Conservation (phyloP, 2,329 filamentous ascomycete genomes). For the Escovopsis weberi region DNA sequence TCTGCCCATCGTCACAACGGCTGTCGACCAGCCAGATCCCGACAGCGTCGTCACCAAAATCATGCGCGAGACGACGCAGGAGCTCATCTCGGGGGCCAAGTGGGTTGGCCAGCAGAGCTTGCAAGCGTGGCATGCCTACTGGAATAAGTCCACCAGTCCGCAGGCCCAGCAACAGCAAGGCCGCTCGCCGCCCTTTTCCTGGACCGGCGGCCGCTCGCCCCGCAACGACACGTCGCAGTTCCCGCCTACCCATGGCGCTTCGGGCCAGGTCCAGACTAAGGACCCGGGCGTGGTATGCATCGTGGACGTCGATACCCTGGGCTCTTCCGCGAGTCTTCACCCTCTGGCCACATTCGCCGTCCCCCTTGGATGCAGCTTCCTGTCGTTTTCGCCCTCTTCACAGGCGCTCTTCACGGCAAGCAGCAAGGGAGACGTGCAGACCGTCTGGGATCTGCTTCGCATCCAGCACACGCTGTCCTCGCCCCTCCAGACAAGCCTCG, state of each 20-base stretch:
- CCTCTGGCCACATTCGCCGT: slow-evolving; percentile 58
- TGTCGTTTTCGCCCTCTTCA: slow-evolving; percentile 64
- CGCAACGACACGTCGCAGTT: slow-evolving; percentile 42
- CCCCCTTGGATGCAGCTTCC: slow-evolving; percentile 62
- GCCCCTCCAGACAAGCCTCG: slow-evolving; percentile 35
- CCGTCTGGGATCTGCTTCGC: slow-evolving; percentile 64
- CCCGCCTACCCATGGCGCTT: slow-evolving; percentile 58
- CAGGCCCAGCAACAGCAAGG: slow-evolving; percentile 20
- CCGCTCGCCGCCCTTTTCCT: slow-evolving; percentile 33
- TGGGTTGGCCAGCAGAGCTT: slow-evolving; percentile 66
- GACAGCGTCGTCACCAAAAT: slow-evolving; percentile 63
- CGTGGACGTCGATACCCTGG: slow-evolving; percentile 51
- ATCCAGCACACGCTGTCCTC: slow-evolving; percentile 49
- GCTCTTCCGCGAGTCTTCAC: slow-evolving; percentile 35
- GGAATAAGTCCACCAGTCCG: slow-evolving; percentile 41
- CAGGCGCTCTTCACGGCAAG: slow-evolving; percentile 65
- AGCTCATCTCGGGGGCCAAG: slow-evolving; percentile 57
- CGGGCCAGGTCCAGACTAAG: slow-evolving; percentile 40
- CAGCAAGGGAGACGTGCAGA: slow-evolving; percentile 70
- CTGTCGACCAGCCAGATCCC: slow-evolving; percentile 56
- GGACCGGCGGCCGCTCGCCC: slow-evolving; percentile 29
- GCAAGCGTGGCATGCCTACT: slow-evolving; percentile 69
- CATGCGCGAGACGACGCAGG: slow-evolving; percentile 66
- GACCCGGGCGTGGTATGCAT: slow-evolving; percentile 66
- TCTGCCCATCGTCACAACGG: slow-evolving; percentile 38